A percentile compares a stretch with the other conserved stretches of the same genome.
phyloP scores from a whole-genome alignment of 768 basidiomycete genomes.

The Gautieria morchelliformis region DNA sequence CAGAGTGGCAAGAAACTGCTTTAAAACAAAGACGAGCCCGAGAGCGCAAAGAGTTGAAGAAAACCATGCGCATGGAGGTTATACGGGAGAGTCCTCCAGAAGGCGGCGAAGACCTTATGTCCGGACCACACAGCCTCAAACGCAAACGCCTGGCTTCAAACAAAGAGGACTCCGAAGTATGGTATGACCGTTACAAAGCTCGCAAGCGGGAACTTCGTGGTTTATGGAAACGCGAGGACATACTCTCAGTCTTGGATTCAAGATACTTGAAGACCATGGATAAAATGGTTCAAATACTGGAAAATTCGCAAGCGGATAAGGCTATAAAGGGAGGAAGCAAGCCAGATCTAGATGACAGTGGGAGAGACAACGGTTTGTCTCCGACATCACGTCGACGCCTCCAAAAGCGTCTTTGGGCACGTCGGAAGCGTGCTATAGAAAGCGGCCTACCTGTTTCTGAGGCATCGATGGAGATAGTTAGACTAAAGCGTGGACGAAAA shows the following conservation, averaged over 20 bases:
- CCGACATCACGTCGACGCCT: background rate
- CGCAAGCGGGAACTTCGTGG: background rate
- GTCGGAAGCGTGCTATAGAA: background rate
- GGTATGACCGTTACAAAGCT: background rate
- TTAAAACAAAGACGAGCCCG: background rate
- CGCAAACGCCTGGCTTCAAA: background rate
- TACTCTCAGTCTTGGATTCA: background rate
- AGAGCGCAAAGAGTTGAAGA: background rate
- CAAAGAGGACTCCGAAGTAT: background rate
- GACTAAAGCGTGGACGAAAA: conserved; percentile 4
- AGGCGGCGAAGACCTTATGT: background rate
- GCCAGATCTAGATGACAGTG: background rate
- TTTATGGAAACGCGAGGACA: background rate
- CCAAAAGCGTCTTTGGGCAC: conserved; percentile 7
- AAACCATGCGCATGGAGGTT: background rate
- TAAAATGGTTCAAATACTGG: background rate
- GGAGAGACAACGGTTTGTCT: background rate
- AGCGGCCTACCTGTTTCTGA: background rate
- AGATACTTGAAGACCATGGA: background rate
- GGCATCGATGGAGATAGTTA: background rate
- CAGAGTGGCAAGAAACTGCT: background rate
- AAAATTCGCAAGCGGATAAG: background rate
- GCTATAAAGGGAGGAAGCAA: background rate
- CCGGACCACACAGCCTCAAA: background rate
- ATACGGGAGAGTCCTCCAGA: background rate